Evolutionary conservation across 257 asterid genomes (phyloP), one percentile per base, ranked within the genome.

Genomic region (Echites panduratus): DNA sequence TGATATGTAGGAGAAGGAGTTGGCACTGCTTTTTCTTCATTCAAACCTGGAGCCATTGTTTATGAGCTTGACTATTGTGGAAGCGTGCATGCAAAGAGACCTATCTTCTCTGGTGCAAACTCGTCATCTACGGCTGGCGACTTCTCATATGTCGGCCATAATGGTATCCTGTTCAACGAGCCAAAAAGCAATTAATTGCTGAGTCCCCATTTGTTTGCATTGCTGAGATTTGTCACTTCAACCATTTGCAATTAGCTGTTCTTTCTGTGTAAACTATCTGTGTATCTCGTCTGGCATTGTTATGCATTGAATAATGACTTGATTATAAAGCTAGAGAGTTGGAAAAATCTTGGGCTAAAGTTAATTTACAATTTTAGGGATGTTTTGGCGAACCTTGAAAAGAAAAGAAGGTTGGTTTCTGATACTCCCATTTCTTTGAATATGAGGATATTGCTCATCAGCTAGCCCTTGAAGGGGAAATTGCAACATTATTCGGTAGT

Each of bases 1-100:
- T 53, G 38, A 67, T 74, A 13, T 75, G 69, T 79, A 91, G 98
- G 96, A 71, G 98, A 93, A 84, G 97, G 94, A 82, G 86, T 93
- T 32, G 98, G 96, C 22, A 47, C 89, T 24, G 78, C 87, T 38
- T 84, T 87, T 73, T 73, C 87, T 14, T 72, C 78, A 49, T 80
- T 70, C 61, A 66, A 83, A 26, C 66, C 75, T 53, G 86, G 81
- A 12, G 77, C 74, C 59, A 68, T 64, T 57, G 89, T 87, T 32
- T 54, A 71, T 75, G 91, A 83, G 76, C 93, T 83, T n/a, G 97
- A 85, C 69, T 91, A 91, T 35, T 93, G 98, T 59, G 94, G 86
- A 9, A 83, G 82, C 72, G 71, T 89, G 47, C 82, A 82, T 73
- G 72, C 74, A 13, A 76, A 70, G 19, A 87, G 97, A 80, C 65